Evolutionary conservation across 1,284 basidiomycete species (phyloP), one percentile per base, ranked within the genome.

Genomic region (Trametes pubescens): DNA sequence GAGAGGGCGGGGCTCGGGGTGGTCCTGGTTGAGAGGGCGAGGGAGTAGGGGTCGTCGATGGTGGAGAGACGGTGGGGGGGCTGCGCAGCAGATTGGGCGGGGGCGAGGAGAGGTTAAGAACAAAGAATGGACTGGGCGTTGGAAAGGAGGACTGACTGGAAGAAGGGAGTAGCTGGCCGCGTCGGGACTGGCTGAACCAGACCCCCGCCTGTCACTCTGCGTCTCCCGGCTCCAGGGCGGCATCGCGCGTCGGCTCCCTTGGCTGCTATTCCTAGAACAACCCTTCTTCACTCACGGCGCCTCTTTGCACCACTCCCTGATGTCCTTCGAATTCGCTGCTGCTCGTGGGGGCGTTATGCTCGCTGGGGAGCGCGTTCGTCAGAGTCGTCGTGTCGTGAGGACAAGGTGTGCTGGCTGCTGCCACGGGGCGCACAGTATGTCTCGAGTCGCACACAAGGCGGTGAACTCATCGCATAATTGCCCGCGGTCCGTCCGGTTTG

Each of bases 41-140:
- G 67, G 40, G 69, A 67, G 72, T 74, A 74, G 56, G 73, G 71
- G 68, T 76, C 72, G 73, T 76, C 73, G 61, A 67, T 46, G 70
- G 70, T 71, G 35, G 77, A 78, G 38, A 77, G 71, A 62, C 74
- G 71, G 67, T 78, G 74, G 16, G 78, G 77, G 8, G 76, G 74
- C 78, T 80, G 74, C 71, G 67, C 72, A 73, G 71, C 72, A 76
- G 67, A 37, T n/a, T 48, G 52, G 18, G 24, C 35, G 54, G 61
- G 38, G 60, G 13, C 40, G 26, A 13, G 38, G 34, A n/a, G 57
- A 43, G 44, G 37, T 18, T 47, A 51, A 51, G 46, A 40, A 46
- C 16, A 40, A 51, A 51, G 43, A 29, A 22, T 38, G 35, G 57
- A 32, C 29, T 32, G 29, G 29, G 29, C 29, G 29, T 32, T 32